Evolutionary conservation across 208 protist species (phyloP).

Genomic region (Tritrichomonas foetus): DNA sequence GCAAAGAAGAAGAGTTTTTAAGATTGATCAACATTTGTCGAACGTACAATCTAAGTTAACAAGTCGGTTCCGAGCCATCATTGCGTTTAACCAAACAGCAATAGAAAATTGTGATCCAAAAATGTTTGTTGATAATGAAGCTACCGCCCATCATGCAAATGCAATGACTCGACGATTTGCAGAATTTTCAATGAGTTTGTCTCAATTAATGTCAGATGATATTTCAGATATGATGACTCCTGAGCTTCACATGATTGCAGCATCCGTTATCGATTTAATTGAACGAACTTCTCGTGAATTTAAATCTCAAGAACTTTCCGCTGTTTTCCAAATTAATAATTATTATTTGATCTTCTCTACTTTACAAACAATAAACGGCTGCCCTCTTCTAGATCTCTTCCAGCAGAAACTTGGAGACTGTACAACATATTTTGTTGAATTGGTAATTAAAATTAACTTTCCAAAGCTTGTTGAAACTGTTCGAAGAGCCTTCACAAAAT

Average conservation of each 20-base stretch:
- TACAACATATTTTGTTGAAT: neutral
- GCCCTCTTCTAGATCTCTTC: neutral
- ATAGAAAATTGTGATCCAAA: neutral
- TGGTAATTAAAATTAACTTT: neutral
- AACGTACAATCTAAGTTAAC: neutral
- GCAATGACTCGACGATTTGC: neutral
- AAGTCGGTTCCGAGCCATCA: neutral
- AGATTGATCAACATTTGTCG: neutral
- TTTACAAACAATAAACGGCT: neutral
- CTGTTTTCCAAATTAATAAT: constrained; percentile 11
- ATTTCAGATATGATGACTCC: neutral
- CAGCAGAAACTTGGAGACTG: constrained; percentile 19
- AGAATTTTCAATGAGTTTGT: neutral
- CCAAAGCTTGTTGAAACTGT: neutral
- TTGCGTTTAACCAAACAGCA: neutral
- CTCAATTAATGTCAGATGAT: neutral
- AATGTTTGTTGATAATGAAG: neutral
- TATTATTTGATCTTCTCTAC: neutral
- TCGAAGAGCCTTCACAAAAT: neutral
- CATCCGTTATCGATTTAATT: constrained; percentile 15
- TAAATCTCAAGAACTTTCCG: neutral
- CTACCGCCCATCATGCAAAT: neutral
- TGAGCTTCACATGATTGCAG: neutral
- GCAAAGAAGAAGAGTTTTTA: neutral
- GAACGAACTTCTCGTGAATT: neutral